These are phyloP conservation scores for Aspergillus sp. DNA, from an alignment of 2,329 filamentous ascomycete genomes.

Conservation along the genomic window DNA sequence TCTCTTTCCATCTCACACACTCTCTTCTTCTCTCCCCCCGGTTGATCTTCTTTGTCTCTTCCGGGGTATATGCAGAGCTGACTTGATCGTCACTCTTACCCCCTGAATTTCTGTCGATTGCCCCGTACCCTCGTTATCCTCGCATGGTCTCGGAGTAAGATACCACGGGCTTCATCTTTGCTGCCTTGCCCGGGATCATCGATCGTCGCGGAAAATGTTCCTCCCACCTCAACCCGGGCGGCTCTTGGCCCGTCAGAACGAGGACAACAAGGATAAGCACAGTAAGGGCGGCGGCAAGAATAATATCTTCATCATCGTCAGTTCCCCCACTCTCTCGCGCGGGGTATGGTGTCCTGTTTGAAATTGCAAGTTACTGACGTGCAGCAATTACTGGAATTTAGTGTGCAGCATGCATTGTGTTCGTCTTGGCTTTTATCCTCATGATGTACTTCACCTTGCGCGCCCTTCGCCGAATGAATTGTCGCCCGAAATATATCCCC, in stretches of 20 bases:
- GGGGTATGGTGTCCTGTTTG: background rate
- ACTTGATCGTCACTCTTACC: background rate
- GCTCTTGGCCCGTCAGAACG: slow-evolving; percentile 18
- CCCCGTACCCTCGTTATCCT: background rate
- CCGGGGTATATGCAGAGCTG: background rate
- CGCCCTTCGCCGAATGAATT: slow-evolving; percentile 44
- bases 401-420: slow-evolving; percentile 31
- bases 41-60: background rate
- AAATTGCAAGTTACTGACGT: slow-evolving; percentile 7
- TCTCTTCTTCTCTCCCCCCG: background rate
- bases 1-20: background rate
- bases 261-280: background rate
- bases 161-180: slow-evolving; percentile 1
- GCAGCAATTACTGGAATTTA: slow-evolving; percentile 6
- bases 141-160: slow-evolving; percentile 10
- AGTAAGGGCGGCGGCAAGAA: slow-evolving; percentile 16
- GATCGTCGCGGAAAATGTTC: slow-evolving; percentile 17
- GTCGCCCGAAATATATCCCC: slow-evolving; percentile 52
- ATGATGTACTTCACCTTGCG: slow-evolving; percentile 40
- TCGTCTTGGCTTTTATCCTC: slow-evolving; percentile 30
- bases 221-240: slow-evolving; percentile 18
- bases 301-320: slow-evolving; percentile 31
- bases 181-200: slow-evolving; percentile 5
- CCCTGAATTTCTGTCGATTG: background rate
- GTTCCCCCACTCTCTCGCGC: slow-evolving; percentile 8